Evolutionary conservation across 2,329 filamentous ascomycete genomes (phyloP).

Genomic region (Cytospora mali): DNA sequence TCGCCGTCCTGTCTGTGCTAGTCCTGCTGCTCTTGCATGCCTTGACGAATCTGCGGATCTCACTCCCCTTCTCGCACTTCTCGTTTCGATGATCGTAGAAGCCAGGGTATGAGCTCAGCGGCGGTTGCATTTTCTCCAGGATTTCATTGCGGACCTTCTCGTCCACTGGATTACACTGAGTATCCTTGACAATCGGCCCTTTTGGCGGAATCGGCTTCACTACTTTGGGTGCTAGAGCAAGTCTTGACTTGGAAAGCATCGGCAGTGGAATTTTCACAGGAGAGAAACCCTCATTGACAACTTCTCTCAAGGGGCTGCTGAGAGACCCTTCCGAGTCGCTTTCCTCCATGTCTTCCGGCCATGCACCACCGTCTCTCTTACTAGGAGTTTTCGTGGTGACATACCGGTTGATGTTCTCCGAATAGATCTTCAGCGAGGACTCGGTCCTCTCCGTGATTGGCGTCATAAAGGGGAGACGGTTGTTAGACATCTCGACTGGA

Average conservation of each 20-base stretch:
- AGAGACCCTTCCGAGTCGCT: slow-evolving; percentile 41
- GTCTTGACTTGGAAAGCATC: slow-evolving; percentile 45
- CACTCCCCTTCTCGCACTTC: slow-evolving; percentile 66
- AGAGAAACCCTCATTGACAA: slow-evolving; percentile 53
- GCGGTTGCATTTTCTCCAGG: slow-evolving; percentile 71
- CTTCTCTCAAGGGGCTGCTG: slow-evolving; percentile 76
- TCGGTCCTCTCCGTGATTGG: slow-evolving; percentile 97
- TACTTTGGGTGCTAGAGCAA: slow-evolving; percentile 35
- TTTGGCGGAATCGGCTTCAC: slow-evolving; percentile 52
- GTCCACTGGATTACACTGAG: slow-evolving; percentile 87
- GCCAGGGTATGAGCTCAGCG: slow-evolving; percentile 73
- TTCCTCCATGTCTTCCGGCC: slow-evolving; percentile 33
- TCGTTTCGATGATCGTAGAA: slow-evolving; percentile 74
- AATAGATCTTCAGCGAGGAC: slow-evolving; percentile 73
- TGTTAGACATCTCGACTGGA: slow-evolving; percentile 78
- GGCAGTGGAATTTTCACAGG: slow-evolving; percentile 55
- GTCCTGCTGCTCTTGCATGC: slow-evolving; percentile 59
- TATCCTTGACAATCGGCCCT: slow-evolving; percentile 77
- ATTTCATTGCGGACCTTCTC: slow-evolving; percentile 75
- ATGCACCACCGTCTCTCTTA: slow-evolving; percentile 48
- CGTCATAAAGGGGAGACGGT: slow-evolving; percentile 95
- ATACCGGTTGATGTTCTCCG: slow-evolving; percentile 52
- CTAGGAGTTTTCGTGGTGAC: slow-evolving; percentile 76
- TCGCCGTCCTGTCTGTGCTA: slow-evolving; percentile 63
- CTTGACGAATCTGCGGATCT: slow-evolving; percentile 83